Conservation (phyloP, 768 basidiomycete genomes). For the Gelatoporia subvermispora region DNA sequence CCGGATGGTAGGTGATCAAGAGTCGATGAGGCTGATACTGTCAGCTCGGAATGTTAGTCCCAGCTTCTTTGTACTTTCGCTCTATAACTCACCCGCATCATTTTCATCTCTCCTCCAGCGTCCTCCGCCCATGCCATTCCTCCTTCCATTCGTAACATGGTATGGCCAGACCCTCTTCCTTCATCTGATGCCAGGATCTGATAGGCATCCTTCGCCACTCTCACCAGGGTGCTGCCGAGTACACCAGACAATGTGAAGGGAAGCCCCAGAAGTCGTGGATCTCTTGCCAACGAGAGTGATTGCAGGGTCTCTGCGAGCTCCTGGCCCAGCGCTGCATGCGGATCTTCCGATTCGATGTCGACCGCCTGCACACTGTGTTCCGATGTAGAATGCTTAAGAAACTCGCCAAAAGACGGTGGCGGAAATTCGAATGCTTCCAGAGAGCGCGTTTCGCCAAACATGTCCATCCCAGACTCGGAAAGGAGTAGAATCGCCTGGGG, state of each 20-base stretch:
- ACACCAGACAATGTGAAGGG: conserved; percentile 38
- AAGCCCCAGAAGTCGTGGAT: conserved; percentile 31
- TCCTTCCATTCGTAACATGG: conserved; percentile 33
- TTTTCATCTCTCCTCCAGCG: conserved; percentile 41
- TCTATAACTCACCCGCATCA: conserved; percentile 45
- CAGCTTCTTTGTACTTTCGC: not conserved
- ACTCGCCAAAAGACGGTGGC: conserved; percentile 38
- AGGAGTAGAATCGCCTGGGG: conserved; percentile 64
- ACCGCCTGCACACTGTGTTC: not conserved
- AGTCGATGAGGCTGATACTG: conserved; percentile 63
- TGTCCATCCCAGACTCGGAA: conserved; percentile 37
- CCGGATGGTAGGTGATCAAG: conserved; percentile 56
- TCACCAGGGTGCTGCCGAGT: conserved; percentile 39
- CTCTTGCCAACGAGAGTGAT: conserved; percentile 31
- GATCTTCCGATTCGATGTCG: conserved; percentile 2
- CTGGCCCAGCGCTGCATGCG: conserved; percentile 22
- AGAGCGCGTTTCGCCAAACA: conserved; percentile 35
- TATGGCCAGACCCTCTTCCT: conserved; percentile 9
- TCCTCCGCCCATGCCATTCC: conserved; percentile 58
- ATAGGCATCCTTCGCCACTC: conserved; percentile 44
- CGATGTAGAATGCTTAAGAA: not conserved
- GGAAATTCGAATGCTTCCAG: conserved; percentile 70
- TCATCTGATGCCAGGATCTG: conserved; percentile 30
- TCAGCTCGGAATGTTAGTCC: no score
- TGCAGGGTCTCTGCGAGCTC: conserved; percentile 40